These are phyloP conservation scores for Isabelozyma heimii DNA, from an alignment of 805 yeast species.

Conservation along the genomic window DNA sequence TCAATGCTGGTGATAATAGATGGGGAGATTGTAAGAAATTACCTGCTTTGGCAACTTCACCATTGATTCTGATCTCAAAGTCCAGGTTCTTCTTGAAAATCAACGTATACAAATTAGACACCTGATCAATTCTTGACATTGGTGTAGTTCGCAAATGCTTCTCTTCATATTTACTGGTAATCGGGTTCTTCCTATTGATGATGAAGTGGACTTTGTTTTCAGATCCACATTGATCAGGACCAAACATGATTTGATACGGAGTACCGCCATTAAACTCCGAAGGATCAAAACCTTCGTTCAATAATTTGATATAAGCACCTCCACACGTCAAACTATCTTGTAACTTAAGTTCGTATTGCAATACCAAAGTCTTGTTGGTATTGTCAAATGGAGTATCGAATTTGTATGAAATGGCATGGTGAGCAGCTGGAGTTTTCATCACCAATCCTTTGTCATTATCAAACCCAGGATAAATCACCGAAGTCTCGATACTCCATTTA, in stretches of 20 bases:
- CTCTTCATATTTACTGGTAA: conserved; percentile 59
- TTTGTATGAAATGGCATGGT: conserved; percentile 73
- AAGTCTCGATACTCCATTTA: conserved; percentile 67
- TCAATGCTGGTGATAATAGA: conserved; percentile 61
- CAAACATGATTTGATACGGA: conserved; percentile 86
- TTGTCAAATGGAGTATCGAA: conserved; percentile 60
- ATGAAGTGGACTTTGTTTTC: conserved; percentile 80
- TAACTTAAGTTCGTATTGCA: conserved; percentile 86
- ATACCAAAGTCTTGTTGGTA: conserved; percentile 63
- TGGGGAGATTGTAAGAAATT: conserved; percentile 51
- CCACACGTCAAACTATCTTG: conserved; percentile 82
- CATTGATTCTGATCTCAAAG: conserved; percentile 81
- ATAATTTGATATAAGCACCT: conserved; percentile 82
- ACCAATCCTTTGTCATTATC: conserved; percentile 73
- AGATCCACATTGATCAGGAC: conserved; percentile 88
- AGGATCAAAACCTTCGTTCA: conserved; percentile 39
- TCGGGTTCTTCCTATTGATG: conserved; percentile 55
- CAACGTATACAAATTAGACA: conserved; percentile 73
- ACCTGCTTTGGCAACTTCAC: conserved; percentile 70
- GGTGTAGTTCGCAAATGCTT: conserved; percentile 71
- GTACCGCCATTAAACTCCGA: conserved; percentile 60
- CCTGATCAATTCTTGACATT: conserved; percentile 53
- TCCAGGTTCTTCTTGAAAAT: conserved; percentile 62
- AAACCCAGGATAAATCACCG: conserved; percentile 52
- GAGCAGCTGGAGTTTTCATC: conserved; percentile 70